Evolutionary conservation across 192 early-diverging fungal species (phyloP).

Genomic region (Coemansia asiatica): DNA sequence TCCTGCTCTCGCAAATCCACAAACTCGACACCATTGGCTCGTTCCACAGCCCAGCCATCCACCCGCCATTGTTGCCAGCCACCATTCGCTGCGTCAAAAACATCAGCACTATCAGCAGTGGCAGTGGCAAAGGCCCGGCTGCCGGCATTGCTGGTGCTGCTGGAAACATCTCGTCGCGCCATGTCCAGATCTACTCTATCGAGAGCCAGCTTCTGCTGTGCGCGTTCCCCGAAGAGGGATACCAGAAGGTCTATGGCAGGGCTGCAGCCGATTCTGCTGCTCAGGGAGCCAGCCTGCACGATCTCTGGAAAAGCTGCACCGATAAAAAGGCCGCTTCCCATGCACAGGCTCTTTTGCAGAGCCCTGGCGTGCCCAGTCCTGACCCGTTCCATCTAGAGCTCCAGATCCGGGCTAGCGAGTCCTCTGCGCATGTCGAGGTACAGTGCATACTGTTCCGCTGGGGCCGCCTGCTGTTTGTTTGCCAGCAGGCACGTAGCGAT

Average conservation of each 20-base stretch:
- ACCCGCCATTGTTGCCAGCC: background rate
- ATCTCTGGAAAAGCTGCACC: conserved; percentile 29
- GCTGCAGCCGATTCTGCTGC: conserved; percentile 20
- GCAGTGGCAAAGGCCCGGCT: background rate
- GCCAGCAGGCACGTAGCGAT: conserved; percentile 47
- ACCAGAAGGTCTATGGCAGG: conserved; percentile 32
- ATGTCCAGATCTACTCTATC: conserved; percentile 49
- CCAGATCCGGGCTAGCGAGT: conserved; percentile 18
- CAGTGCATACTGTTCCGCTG: conserved; percentile 53
- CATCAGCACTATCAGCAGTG: no score
- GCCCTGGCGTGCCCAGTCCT: conserved; percentile 18
- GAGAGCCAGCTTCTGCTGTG: conserved; percentile 39
- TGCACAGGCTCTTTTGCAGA: conserved; percentile 25
- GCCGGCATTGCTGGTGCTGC: conserved; percentile 4
- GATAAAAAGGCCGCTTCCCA: conserved; percentile 26
- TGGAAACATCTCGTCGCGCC: conserved; percentile 33
- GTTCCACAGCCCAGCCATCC: conserved; percentile 8
- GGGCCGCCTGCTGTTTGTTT: conserved; percentile 53
- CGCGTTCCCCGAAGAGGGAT: conserved; percentile 51
- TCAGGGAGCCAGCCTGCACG: conserved; percentile 20
- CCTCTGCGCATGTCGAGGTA: conserved; percentile 16
- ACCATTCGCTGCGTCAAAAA: conserved; percentile 10
- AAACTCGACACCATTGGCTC: conserved; percentile 30
- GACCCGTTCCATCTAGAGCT: conserved; percentile 42
- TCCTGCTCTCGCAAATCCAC: conserved; percentile 42